Base-by-base conservation (phyloP, 208 protist genomes). In the Trypanosoma brucei region DNA sequence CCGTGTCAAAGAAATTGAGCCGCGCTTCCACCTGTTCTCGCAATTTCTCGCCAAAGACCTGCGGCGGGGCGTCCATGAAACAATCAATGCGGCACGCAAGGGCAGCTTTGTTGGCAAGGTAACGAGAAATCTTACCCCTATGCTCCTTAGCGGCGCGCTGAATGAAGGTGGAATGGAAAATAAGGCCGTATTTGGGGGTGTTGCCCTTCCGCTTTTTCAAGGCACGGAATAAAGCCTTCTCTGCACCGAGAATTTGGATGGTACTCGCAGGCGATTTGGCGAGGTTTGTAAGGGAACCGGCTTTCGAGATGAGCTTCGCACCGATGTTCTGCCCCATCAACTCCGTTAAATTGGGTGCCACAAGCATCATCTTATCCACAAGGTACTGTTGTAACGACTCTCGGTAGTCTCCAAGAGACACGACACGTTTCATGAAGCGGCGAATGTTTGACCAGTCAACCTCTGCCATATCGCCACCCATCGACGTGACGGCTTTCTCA, bases 161-260 rank as follows among this genome's bases (percentile, higher is more conserved):
- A 63, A 99, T 98, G 76, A 99, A 98, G 6, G 88, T 89, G 22
- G 97, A 97, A 87, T 99, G 95, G 80, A 98, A 99, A 77, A 99
- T 98, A 45, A 99, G 94, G 62, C 98, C 98, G 75, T 99, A 99
- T 85, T 99, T 99, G 69, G 98, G 98, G 5, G 98, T 99, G 86
- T 99, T 99, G 55, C 96, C 96, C 75, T 93, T 92, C 42, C 93
- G 88, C 81, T 98, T 99, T 83, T 99, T 99, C 13, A 99, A 86
- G 0, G 97, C 97, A 39, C 97, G 90, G 95, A 99, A 99, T 33
- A 99, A 92, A 4, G 98, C 98, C 91, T 99, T 99, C 83, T 99
- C 99, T 40, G 99, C 99, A 65, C 99, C 99, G 7, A 99, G 87
- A 76, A 99, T 99, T 81, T 99, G 98, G 39, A 99, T 98, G 13